Evolutionary conservation across 306 rosid genomes (phyloP).

Genomic region (Rosa multiflora): DNA sequence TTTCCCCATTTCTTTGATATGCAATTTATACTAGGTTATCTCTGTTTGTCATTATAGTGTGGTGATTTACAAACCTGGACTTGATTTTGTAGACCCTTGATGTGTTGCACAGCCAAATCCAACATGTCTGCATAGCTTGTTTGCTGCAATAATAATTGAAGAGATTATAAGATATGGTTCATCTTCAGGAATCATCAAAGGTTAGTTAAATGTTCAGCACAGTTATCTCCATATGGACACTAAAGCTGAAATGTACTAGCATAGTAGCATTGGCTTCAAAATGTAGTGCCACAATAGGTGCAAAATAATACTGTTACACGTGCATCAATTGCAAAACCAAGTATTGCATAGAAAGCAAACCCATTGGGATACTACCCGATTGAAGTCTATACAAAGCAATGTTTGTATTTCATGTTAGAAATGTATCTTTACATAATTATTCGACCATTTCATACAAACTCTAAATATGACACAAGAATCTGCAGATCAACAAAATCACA

Average conservation of each 20-base stretch:
- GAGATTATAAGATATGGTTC: not conserved
- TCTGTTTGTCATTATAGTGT: not conserved
- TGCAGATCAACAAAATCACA: not conserved
- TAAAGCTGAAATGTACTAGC: not conserved
- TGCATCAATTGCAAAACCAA: not conserved
- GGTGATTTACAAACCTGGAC: constrained; percentile 63
- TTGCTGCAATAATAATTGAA: constrained; percentile 58
- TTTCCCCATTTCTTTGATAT: not conserved
- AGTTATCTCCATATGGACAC: not conserved
- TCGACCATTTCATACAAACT: not conserved
- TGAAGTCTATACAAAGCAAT: not conserved
- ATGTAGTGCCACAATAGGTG: not conserved
- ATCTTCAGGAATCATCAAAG: not conserved
- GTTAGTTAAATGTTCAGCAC: not conserved
- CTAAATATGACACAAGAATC: not conserved
- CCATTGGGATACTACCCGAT: not conserved
- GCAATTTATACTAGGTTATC: not conserved
- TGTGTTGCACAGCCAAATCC: constrained; percentile 95
- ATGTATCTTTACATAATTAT: not conserved
- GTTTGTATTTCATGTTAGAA: not conserved
- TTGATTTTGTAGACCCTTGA: constrained; percentile 90
- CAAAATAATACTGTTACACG: not conserved
- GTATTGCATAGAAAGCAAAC: not conserved
- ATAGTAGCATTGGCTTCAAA: not conserved
- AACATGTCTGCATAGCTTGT: constrained; percentile 98